Base-by-base conservation (phyloP, 1,284 basidiomycete species). In the Neotropicomus parvogracilis region DNA sequence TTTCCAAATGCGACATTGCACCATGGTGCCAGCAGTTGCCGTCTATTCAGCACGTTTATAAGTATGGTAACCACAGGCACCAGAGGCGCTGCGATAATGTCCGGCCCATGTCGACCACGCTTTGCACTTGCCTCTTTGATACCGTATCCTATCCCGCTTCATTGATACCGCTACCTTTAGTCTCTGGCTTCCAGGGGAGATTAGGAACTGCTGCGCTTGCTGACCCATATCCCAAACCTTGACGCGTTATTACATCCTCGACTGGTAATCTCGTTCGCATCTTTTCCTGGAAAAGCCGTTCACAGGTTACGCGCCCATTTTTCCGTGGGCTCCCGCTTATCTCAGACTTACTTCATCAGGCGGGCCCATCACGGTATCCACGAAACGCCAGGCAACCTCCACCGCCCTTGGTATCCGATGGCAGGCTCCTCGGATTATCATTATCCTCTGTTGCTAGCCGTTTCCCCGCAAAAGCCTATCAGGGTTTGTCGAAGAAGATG, bases 401-500 rank as follows among this genome's bases (percentile, higher is more conserved):
- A 28, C 20, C 24, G 27, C 39, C 17, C 39, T 46, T 33, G 24
- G 38, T 32, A 8, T 32, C 39, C n/a, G 33, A 48, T 34, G 44
- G n/a, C 33, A 12, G 44, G 17, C 17, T 27, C 21, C 35, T 44
- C 35, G 21, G 21, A 47, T 49, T 54, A 53, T 44, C 55, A 64
- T 66, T 49, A 59, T 54, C 41, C 39, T 46, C 39, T 46, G 13
- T 39, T 44, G 39, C 49, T 59, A 54, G 32, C 48, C 48, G 45
- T 24, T 53, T 51, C 51, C 60, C 63, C 63, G 63, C 49, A 58
- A 65, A 65, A 54, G 63, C 63, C 63, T 65, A 65, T 65, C 63
- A 65, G 42, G 50, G 52, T 48, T 47, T 54, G 58, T 46, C 50
- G 49, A 58, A 54, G 49, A 53, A 51, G 39, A 42, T 13, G 39